Evolutionary conservation across 169 alveolate species (phyloP), one percentile per base, ranked within the genome.

Genomic region (Babesia ovata): DNA sequence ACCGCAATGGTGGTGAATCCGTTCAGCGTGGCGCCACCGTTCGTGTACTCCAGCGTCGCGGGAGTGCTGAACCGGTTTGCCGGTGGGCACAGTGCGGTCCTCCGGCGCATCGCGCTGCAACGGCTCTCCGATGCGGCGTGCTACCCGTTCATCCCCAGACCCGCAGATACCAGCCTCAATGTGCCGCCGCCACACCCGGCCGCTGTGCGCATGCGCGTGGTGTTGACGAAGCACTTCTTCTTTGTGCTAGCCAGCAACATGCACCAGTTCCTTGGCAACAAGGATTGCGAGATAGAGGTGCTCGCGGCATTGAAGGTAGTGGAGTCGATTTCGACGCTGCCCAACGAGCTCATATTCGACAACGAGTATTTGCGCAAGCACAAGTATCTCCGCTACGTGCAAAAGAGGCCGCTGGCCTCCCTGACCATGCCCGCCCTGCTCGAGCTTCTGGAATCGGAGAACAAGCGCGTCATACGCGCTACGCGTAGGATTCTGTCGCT

Each of bases 231-330:
- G 65, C 50, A 33, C 29, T 67, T 61, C 61, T 46, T 71, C 81
- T 21, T 58, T 17, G 63, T 59, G 13, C 81, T 71, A 1, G 19
- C 63, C 26, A 26, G 39, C 42, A 72, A 71, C 62, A 26, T 71
- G 33, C 46, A 50, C 42, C 61, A 39, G 61, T 59, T 71, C 46
- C 24, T 71, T 33, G 39, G 65, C 44, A 67, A 48, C 65, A 59
- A 56, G 54, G 81, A 61, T 9, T 42, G 49, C 44, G 81, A 71
- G 21, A 61, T 71, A 6, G 81, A 71, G 54, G 52, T 60, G 26
- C 57, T 71, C 28, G 81, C 81, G 29, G 81, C 81, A 26, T 49
- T 71, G 70, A 72, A 71, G 62, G 33, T 71, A 33, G 44, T 61
- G 70, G 81, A 71, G 72, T 10, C 72, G 19, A 71, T 39, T 26